Conservation (phyloP, 371 early-diverging fungal species). For the Apophysomyces ossiformis region DNA sequence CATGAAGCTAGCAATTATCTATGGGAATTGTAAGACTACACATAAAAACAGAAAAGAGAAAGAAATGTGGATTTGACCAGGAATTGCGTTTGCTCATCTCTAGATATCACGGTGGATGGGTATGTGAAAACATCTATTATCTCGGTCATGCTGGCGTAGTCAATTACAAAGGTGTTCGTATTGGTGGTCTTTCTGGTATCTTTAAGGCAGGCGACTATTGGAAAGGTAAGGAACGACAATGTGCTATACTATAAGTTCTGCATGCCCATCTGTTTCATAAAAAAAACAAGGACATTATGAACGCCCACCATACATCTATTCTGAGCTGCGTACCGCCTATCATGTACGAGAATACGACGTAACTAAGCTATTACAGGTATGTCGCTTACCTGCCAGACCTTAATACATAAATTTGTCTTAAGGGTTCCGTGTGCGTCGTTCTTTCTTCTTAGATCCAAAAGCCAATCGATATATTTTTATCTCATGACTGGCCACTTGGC, state of each 20-base stretch:
- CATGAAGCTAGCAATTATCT: constrained; percentile 95
- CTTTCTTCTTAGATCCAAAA: constrained; percentile 40
- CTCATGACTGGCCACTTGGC: constrained; percentile 97
- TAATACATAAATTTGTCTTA: too few species aligned
- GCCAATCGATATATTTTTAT: constrained; percentile 86
- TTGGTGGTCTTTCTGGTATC: constrained; percentile 94
- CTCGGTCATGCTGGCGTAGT: constrained; percentile 87
- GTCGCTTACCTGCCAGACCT: too few species aligned
- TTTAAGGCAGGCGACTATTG: constrained; percentile 78
- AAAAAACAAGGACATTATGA: constrained; percentile 75
- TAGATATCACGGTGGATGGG: constrained; percentile 96
- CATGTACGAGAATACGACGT: constrained; percentile 89
- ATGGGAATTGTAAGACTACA: constrained; percentile 80
- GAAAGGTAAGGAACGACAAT: constrained; percentile 39
- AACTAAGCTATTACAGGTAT: constrained; percentile 71
- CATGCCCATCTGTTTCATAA: not conserved
- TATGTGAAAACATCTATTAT: constrained; percentile 91
- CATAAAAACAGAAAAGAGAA: not conserved
- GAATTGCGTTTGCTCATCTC: not conserved
- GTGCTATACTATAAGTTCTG: not conserved
- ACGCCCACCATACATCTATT: constrained; percentile 68
- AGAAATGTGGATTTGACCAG: not conserved
- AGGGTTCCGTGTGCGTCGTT: not conserved
- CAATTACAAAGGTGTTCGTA: constrained; percentile 85
- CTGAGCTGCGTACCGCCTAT: constrained; percentile 72